Percentiles rank a stretch among this genome's conserved stretches.
Conservation (phyloP, 2,329 filamentous ascomycete species). For the Neurospora sp. region DNA sequence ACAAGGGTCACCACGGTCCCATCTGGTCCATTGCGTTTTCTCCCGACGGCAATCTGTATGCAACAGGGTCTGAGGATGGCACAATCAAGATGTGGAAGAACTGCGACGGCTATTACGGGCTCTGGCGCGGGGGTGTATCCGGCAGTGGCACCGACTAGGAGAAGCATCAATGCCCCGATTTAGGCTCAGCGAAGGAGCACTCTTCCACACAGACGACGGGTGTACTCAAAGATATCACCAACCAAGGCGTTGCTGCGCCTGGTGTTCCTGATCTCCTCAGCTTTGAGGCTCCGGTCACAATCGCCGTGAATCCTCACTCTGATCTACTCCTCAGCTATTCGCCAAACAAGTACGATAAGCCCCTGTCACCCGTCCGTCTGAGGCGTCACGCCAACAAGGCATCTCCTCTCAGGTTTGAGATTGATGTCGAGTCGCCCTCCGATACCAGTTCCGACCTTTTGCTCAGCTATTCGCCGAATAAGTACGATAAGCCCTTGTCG, state of each 20-base stretch:
- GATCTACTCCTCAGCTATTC: slow-evolving; percentile 8
- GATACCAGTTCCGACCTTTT: slow-evolving; percentile 4
- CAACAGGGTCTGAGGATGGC: slow-evolving; percentile 91
- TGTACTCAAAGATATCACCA: not conserved
- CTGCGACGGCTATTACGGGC: slow-evolving; percentile 54
- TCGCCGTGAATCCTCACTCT: slow-evolving; percentile 1
- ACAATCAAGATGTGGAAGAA: slow-evolving; percentile 90
- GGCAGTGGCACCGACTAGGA: slow-evolving; percentile 29
- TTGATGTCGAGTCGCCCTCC: not conserved
- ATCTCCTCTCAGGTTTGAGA: slow-evolving; percentile 1
- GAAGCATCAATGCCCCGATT: slow-evolving; percentile 11
- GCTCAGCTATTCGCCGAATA: slow-evolving; percentile 6
- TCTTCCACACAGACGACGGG: not conserved
- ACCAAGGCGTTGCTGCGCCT: not conserved
- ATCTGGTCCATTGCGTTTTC: slow-evolving; percentile 96
- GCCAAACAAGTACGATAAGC: not conserved
- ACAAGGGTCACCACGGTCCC: slow-evolving; percentile 94
- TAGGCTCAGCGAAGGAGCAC: slow-evolving; percentile 8
- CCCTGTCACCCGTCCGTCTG: not conserved
- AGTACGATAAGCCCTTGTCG: not conserved
- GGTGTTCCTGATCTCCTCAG: slow-evolving; percentile 1
- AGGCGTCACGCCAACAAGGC: not conserved
- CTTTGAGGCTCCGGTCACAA: not conserved
- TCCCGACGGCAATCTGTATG: slow-evolving; percentile 91
- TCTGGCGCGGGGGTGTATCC: slow-evolving; percentile 45